Conservation (phyloP, 2,329 filamentous ascomycete genomes). For the Colletotrichum tabaci region DNA sequence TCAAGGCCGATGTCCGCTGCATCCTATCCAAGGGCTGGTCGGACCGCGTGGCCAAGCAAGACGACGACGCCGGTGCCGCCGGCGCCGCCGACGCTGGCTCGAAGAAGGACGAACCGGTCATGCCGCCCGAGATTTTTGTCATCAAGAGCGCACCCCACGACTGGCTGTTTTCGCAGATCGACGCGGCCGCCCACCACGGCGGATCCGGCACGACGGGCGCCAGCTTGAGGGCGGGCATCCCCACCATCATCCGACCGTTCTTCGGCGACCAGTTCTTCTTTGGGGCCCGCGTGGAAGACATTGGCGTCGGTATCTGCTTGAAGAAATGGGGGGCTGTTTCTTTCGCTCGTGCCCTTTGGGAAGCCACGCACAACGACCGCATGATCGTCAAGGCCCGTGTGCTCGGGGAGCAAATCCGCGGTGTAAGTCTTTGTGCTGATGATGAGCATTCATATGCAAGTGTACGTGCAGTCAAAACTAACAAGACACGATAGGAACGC, state of each 20-base stretch:
- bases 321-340: conserved; percentile 90
- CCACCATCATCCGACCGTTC: conserved; percentile 95
- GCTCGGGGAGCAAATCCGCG: conserved; percentile 89
- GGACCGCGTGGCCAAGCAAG: conserved; percentile 70
- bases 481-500: conserved; percentile 75
- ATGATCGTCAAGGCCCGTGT: conserved; percentile 91
- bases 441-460: neutral
- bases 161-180: conserved; percentile 95
- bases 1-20: conserved; percentile 93
- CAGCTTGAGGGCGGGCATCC: conserved; percentile 89
- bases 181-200: conserved; percentile 94
- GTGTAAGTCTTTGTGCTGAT: conserved; percentile 67
- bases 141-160: conserved; percentile 96
- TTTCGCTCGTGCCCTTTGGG: conserved; percentile 90
- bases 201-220: conserved; percentile 96
- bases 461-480: conserved; percentile 42
- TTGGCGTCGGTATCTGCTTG: conserved; percentile 91
- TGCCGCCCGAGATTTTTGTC: conserved; percentile 85
- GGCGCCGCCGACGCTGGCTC: conserved; percentile 53
- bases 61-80: conserved; percentile 47
- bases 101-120: conserved; percentile 71
- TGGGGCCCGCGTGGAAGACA: conserved; percentile 88
- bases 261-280: conserved; percentile 99
- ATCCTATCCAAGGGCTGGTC: conserved; percentile 98
- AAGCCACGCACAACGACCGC: conserved; percentile 88